Conservation (phyloP, 352 stramenopile genomes). For the Pythium monospermum region DNA sequence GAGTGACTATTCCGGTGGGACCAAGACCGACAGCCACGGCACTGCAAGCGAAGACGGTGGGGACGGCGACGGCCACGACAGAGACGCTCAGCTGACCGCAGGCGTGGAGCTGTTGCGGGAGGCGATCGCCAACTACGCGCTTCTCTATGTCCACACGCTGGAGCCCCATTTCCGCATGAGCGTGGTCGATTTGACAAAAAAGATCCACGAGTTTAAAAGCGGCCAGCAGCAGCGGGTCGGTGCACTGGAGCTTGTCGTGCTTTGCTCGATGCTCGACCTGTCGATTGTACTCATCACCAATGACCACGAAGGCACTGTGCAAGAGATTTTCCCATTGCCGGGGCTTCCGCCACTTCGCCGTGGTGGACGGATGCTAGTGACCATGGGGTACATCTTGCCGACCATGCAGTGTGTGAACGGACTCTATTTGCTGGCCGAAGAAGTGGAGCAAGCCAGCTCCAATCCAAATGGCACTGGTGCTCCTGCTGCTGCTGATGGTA, state of each 20-base stretch:
- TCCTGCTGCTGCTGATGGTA: conserved; percentile 24
- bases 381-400: conserved; percentile 69
- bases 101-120: conserved; percentile 55
- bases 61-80: conserved; percentile 6
- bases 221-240: conserved; percentile 49
- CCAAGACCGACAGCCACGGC: conserved; percentile 4
- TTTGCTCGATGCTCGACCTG: conserved; percentile 74
- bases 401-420: conserved; percentile 65
- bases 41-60: not conserved
- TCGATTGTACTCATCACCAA: conserved; percentile 74
- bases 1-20: conserved; percentile 22
- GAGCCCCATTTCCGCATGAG: conserved; percentile 46
- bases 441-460: not conserved
- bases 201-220: conserved; percentile 72
- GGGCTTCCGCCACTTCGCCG: conserved; percentile 43
- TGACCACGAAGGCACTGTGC: conserved; percentile 65
- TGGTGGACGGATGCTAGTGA: conserved; percentile 46
- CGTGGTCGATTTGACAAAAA: conserved; percentile 71
- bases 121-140: conserved; percentile 61
- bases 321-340: conserved; percentile 52
- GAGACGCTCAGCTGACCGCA: conserved; percentile 24
- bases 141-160: conserved; percentile 58
- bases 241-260: conserved; percentile 56
- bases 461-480: conserved; percentile 6
- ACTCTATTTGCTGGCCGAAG: conserved; percentile 55